phyloP scores from a whole-genome alignment of 305 asterid genomes.

The Rubia peregrina region DNA sequence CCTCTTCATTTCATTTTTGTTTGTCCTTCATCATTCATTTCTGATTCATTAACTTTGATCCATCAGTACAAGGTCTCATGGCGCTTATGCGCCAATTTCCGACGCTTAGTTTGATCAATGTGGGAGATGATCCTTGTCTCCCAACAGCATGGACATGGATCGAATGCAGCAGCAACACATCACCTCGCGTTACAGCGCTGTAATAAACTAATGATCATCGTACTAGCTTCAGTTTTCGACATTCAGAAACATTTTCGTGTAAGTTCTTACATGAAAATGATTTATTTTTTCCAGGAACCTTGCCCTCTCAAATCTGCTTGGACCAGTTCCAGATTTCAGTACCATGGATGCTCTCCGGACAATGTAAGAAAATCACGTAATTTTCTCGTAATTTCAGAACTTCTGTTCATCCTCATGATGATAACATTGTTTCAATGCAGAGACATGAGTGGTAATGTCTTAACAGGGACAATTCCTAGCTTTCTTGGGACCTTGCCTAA shows the following conservation, averaged over 20 bases:
- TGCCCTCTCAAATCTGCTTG: slow-evolving; percentile 6
- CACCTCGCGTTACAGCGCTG: slow-evolving; percentile 18
- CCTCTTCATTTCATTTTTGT: not conserved
- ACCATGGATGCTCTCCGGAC: slow-evolving; percentile 43
- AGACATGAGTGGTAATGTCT: not conserved
- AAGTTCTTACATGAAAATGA: not conserved
- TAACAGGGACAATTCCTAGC: slow-evolving; percentile 7
- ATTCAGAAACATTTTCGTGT: not conserved
- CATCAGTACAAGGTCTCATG: slow-evolving; percentile 10
- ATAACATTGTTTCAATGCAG: slow-evolving; percentile 3
- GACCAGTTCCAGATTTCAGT: slow-evolving; percentile 33
- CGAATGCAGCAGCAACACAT: slow-evolving; percentile 8
- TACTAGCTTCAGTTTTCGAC: not conserved
- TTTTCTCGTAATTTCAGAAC: not conserved
- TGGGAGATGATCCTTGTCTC: slow-evolving; percentile 5
- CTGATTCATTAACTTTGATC: not conserved
- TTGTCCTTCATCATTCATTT: not conserved
- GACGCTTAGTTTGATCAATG: not conserved
- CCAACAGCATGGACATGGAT: slow-evolving; percentile 8
- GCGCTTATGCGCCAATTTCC: not conserved
- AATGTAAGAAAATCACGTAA: slow-evolving; percentile 21
- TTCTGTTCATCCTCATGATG: not conserved
- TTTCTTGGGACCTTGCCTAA: slow-evolving; percentile 10
- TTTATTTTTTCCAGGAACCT: slow-evolving; percentile 11
- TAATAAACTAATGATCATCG: not conserved